Base-by-base conservation (phyloP, 352 stramenopile genomes). In the Blastocystis sp. region DNA sequence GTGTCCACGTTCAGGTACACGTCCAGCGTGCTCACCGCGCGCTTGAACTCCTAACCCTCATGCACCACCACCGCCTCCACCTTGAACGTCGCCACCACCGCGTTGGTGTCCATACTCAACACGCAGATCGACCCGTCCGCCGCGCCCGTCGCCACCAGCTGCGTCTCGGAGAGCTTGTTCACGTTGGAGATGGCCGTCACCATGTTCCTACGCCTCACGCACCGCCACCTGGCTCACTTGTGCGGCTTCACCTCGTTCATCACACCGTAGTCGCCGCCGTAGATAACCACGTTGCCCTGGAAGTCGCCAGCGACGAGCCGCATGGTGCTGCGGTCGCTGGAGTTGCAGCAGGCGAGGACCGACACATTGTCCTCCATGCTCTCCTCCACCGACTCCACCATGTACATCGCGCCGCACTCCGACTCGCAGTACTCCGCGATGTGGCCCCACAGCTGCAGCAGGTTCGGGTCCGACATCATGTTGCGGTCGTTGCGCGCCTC, bases 271-370 rank as follows among this genome's bases (percentile, higher is more conserved):
- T 67, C 74, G 26, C n/a, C 60, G 26, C 45, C 74, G 41, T 66
- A 85, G 41, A 85, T 37, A n/a, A 85, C 55, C 45, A 85, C 74
- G 61, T 85, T 85, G 4, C 74, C 74, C 16, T 85, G 50, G 74
- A 85, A 85, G 33, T 85, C 74, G 59, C 74, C 74, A 4, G 74
- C 74, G 10, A 85, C 45, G 29, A 85, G 37, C 31, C 74, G n/a
- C 74, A 45, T 69, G 12, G 31, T 55, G 29, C n/a, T 59, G 74
- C 55, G 41, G 24, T 85, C 66, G 31, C 29, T 39, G 10, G 55
- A 29, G 35, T 31, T 69, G 74, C 74, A 85, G 61, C 24, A 85
- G 21, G 61, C 51, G 9, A 85, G 61, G 31, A 67, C 61, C 26
- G 31, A 67, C 0, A 85, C 74, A n/a, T 85, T 85, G 37, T 63